These are phyloP conservation scores for Pseudopithomyces chartarum DNA, from an alignment of 2,329 filamentous ascomycete genomes.

Conservation along the genomic window DNA sequence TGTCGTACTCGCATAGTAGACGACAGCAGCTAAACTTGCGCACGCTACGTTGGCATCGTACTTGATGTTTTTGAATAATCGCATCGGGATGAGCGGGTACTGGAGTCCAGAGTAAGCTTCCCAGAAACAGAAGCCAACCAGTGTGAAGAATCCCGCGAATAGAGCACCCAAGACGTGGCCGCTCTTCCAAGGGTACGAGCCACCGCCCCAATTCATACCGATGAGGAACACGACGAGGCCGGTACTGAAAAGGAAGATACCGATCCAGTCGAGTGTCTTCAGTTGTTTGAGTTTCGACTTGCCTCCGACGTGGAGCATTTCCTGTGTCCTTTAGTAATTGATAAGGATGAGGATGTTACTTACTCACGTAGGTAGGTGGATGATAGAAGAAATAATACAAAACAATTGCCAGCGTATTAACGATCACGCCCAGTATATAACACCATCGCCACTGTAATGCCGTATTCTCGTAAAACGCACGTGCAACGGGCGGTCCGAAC, in stretches of 20 bases:
- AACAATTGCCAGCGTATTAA: conserved; percentile 31
- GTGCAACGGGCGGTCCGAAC: conserved; percentile 36
- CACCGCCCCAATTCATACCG: conserved; percentile 52
- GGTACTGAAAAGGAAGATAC: conserved; percentile 53
- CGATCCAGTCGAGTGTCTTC: conserved; percentile 52
- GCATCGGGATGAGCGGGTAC: conserved; percentile 36
- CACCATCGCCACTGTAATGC: conserved; percentile 39
- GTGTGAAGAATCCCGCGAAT: conserved; percentile 35
- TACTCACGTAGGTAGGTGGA: conserved; percentile 37
- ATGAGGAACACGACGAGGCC: conserved; percentile 54
- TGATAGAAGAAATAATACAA: conserved; percentile 46
- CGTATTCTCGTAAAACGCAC: conserved; percentile 36
- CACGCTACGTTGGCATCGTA: conserved; percentile 1
- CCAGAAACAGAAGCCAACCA: conserved; percentile 40
- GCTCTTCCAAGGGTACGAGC: conserved; percentile 41
- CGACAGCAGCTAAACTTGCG: not conserved
- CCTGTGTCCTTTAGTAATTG: conserved; percentile 16
- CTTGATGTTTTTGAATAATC: conserved; percentile 11
- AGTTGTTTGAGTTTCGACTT: conserved; percentile 42
- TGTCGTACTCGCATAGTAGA: conserved; percentile 17
- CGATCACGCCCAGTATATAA: conserved; percentile 36
- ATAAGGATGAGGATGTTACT: not conserved
- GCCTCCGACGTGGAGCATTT: conserved; percentile 41
- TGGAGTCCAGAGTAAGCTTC: conserved; percentile 35
- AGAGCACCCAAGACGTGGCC: conserved; percentile 43